Evolutionary conservation across 2,329 filamentous ascomycete genomes (phyloP).

Genomic region (Aspergillus melleus): DNA sequence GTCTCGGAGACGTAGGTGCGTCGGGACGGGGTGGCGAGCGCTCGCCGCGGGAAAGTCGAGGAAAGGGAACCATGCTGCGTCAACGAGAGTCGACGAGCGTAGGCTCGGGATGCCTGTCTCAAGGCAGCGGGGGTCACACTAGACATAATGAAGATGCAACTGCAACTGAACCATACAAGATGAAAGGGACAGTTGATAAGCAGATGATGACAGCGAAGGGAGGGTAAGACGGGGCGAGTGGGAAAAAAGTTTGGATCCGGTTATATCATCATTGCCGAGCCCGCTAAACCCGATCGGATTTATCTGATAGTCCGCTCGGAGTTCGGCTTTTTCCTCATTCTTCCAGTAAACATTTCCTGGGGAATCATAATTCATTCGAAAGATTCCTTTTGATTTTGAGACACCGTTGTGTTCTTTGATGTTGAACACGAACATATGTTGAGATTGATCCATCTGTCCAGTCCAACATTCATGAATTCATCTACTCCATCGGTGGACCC

Average conservation of each 20-base stretch:
- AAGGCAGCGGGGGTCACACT: slow-evolving; percentile 67
- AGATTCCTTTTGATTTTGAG: no score
- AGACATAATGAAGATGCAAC: slow-evolving; percentile 53
- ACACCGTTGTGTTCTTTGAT: no score
- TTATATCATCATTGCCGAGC: slow-evolving; percentile 30
- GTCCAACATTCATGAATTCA: no score
- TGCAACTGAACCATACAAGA: slow-evolving; percentile 22
- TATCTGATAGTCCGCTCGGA: slow-evolving; percentile 24
- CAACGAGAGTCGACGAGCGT: slow-evolving; percentile 51
- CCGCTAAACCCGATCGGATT: slow-evolving; percentile 26
- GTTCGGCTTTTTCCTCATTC: slow-evolving; percentile 1
- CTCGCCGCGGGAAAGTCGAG: slow-evolving; percentile 40
- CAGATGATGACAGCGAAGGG: slow-evolving; percentile 8
- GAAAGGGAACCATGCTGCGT: slow-evolving; percentile 38
- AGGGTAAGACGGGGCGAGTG: slow-evolving; percentile 17
- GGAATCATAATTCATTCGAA: no score
- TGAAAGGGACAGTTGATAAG: slow-evolving; percentile 21
- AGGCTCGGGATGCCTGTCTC: slow-evolving; percentile 70
- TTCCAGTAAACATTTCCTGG: not conserved
- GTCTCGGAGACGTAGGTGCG: slow-evolving; percentile 83
- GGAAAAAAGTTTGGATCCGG: slow-evolving; percentile 27
- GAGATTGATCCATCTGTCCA: no score
- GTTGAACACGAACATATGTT: no score
- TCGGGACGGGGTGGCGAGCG: slow-evolving; percentile 40
- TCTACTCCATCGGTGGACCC: no score